Evolutionary conservation across 208 protist species (phyloP), one percentile per base, ranked within the genome.

Genomic region (Plasmodiophora brassicae): DNA sequence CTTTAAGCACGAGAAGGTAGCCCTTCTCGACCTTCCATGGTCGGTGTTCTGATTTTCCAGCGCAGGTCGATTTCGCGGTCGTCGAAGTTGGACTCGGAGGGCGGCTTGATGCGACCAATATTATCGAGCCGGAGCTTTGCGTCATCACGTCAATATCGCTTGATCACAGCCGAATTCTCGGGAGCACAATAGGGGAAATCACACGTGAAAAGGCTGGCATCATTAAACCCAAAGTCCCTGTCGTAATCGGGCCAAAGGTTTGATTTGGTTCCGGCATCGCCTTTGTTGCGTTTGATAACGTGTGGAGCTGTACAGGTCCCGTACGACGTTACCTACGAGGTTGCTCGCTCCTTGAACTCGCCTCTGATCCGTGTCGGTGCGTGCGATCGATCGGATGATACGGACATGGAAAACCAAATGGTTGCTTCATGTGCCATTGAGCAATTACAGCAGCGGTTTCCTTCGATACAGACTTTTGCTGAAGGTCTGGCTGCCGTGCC

Each of bases 41-140:
- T 14, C 41, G 41, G 41, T 5, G 5, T 78, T 38, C 32, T 32
- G 41, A 78, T 38, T 78, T 38, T 32, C 20, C 20, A 25, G 14
- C 25, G 20, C 41, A 78, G 65, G 65, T 78, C 41, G 84, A 86
- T 86, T 71, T 54, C 43, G 84, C 14, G 50, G 84, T 86, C 1
- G 43, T 86, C 44, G 84, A 86, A 86, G 5, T 54, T 86, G 84
- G 84, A 57, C n/a, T 86, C 1, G 84, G 84, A 57, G 84, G 84
- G 5, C 35, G 14, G 20, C 20, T 54, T 57, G 84, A 86, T n/a
- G 84, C 84, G 10, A 86, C 84, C 20, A 86, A 86, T n/a, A 57
- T 86, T 5, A 57, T 86, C 5, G 44, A 54, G 28, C 84, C 84
- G 28, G 25, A 14, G 20, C 20, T 86, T 44, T 86, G 28, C 36